Base-by-base conservation (phyloP, 768 basidiomycete species). In the Suillus hirtellus region DNA sequence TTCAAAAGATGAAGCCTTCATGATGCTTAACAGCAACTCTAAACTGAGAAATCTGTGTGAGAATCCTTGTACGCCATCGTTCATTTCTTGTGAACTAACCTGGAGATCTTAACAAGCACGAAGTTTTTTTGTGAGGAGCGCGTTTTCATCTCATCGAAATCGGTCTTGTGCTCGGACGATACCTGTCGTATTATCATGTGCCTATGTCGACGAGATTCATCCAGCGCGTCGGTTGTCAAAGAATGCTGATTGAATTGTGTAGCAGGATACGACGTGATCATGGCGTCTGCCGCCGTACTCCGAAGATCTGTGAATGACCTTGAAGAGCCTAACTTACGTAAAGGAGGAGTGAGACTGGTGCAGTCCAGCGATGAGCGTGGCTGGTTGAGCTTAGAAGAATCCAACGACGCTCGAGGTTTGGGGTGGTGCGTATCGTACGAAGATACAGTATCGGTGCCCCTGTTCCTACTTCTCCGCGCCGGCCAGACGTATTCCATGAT, bases 401-500 rank as follows among this genome's bases (percentile, higher is more conserved):
- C 85, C 21, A 86, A 70, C 14, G 85, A 86, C 24, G 81, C 76
- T 49, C 84, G 79, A 9, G 73, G 65, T 24, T 71, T 64, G n/a
- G 46, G 50, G 54, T 68, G 71, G 35, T 70, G 66, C 12, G 64
- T 66, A 60, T 75, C 73, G 38, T 42, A 17, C 2, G 31, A 4
- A 15, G 65, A 43, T 46, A 47, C 53, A 24, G 54, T 63, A 6
- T 71, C 53, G 31, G 9, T 43, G 14, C 10, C 17, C 6, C 54
- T 61, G 42, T 67, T 71, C 64, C 72, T 73, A 15, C 67, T 74
- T 64, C 80, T 81, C 35, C 89, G 83, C 27, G 84, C 81, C 27
- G 90, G 89, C 88, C 92, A 95, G 37, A 97, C 78, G 72, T 98
- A 98, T 71, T 92, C 90, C 85, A 93, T 87, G 62, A 98, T 89